phyloP scores from a whole-genome alignment of 1,139 yeast species.

The Taphrina communis region DNA sequence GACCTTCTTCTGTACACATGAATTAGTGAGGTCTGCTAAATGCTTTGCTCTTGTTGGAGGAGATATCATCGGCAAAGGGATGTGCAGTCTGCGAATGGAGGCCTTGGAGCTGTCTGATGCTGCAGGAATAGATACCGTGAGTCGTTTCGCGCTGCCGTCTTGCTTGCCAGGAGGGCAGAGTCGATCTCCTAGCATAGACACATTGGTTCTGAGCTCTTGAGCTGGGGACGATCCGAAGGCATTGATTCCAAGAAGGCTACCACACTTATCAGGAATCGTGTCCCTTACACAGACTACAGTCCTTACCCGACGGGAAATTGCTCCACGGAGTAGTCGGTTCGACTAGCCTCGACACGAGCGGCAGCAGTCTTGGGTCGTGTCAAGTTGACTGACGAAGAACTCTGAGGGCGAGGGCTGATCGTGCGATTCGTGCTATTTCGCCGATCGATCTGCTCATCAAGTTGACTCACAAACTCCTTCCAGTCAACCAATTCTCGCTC shows the following conservation, averaged over 20 bases:
- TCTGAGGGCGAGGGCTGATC: not conserved
- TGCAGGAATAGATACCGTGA: not conserved
- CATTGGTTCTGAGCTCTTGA: not conserved
- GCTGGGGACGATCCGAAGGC: not conserved
- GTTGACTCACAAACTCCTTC: slow-evolving; percentile 11
- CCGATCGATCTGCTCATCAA: not conserved
- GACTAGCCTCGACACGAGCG: not conserved
- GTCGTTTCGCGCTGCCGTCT: not conserved
- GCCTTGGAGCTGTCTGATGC: not conserved
- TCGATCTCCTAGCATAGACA: not conserved
- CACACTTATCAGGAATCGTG: not conserved
- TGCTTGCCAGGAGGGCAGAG: not conserved
- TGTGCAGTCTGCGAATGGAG: not conserved
- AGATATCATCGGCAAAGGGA: not conserved
- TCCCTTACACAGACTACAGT: not conserved
- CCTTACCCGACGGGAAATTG: not conserved
- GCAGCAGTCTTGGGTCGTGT: slow-evolving; percentile 1
- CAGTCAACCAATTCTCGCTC: slow-evolving; percentile 11
- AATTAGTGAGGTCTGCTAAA: not conserved
- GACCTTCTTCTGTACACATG: not conserved
- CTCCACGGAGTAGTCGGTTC: not conserved
- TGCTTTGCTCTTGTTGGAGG: not conserved
- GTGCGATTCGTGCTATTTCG: not conserved
- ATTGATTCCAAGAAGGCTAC: not conserved
- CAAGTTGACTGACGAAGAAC: not conserved